These are phyloP conservation scores for Xylaria polymorpha DNA, from an alignment of 2,329 filamentous ascomycete species.

Conservation along the genomic window DNA sequence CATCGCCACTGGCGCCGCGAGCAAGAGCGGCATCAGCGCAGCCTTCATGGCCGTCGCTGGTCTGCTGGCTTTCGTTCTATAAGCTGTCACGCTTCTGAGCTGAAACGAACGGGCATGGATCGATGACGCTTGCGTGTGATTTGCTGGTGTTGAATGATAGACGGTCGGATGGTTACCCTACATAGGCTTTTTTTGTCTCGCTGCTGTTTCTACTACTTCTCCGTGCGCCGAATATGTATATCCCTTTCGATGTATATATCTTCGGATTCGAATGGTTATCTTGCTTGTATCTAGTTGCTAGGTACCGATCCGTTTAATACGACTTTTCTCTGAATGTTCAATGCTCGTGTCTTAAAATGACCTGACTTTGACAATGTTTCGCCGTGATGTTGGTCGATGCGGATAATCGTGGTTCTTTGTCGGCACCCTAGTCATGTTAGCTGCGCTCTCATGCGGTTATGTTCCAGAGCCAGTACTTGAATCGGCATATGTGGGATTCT, in stretches of 20 bases:
- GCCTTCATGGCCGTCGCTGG: slow-evolving; percentile 34
- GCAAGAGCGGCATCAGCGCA: slow-evolving; percentile 37
- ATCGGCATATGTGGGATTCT: too few species aligned
- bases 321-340: slow-evolving; percentile 18
- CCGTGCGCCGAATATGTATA: slow-evolving; percentile 24
- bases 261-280: slow-evolving; percentile 22
- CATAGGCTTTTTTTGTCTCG: slow-evolving; percentile 22
- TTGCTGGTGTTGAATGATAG: slow-evolving; percentile 32
- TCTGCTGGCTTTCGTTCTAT: slow-evolving; percentile 37
- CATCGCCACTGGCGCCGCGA: slow-evolving; percentile 36
- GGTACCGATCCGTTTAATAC: slow-evolving; percentile 29
- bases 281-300: slow-evolving; percentile 30
- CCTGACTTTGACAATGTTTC: not conserved
- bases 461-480: not conserved
- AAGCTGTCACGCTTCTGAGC: slow-evolving; percentile 3
- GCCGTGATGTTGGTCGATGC: not conserved
- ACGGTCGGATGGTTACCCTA: slow-evolving; percentile 21
- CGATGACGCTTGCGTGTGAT: slow-evolving; percentile 28
- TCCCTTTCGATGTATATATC: slow-evolving; percentile 32
- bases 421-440: not conserved
- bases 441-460: not conserved
- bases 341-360: not conserved
- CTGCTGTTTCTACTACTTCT: slow-evolving; percentile 24
- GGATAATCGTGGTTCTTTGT: not conserved
- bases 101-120: slow-evolving; percentile 20